Percentiles rank a stretch among this genome's conserved stretches.
Conservation (phyloP, 23 red algal genomes). For the Gracilaria domingensis region DNA sequence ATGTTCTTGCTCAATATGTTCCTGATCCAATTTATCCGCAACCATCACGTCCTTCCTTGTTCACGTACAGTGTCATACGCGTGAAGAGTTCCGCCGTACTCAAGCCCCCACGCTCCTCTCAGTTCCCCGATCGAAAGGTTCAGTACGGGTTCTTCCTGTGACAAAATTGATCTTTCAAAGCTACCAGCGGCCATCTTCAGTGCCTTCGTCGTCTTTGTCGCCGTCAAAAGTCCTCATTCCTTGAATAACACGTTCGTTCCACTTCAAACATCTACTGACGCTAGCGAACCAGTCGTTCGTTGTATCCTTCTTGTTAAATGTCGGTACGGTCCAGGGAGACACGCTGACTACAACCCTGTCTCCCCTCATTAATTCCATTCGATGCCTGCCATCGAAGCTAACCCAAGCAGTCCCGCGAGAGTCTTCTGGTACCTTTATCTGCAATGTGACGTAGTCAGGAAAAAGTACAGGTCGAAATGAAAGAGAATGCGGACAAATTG, state of each 20-base stretch:
- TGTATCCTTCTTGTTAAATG: conserved; percentile 66
- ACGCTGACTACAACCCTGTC: conserved; percentile 77
- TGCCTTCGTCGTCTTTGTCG: too few species aligned
- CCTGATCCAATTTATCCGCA: too few species aligned
- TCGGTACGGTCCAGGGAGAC: conserved; percentile 76
- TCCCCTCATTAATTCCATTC: conserved; percentile 85
- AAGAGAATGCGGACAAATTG: conserved; percentile 94
- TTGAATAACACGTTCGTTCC: conserved; percentile 71
- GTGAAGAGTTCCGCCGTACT: too few species aligned
- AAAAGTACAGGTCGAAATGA: conserved; percentile 87
- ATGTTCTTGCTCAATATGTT: too few species aligned
- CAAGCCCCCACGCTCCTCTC: too few species aligned
- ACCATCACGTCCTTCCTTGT: too few species aligned
- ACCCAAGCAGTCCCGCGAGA: conserved; percentile 81
- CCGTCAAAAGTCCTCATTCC: too few species aligned
- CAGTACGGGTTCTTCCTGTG: too few species aligned
- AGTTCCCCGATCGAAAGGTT: too few species aligned
- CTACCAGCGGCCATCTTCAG: too few species aligned
- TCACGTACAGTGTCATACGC: too few species aligned
- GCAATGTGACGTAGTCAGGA: conserved; percentile 72
- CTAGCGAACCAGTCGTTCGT: conserved; percentile 89
- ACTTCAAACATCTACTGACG: conserved; percentile 80
- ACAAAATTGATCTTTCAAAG: too few species aligned
- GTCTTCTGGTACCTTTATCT: conserved; percentile 73
- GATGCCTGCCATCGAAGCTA: conserved; percentile 85